Evolutionary conservation across 2,329 filamentous ascomycete species (phyloP), one percentile per base, ranked within the genome.

Genomic region (Fusarium agapanthi): DNA sequence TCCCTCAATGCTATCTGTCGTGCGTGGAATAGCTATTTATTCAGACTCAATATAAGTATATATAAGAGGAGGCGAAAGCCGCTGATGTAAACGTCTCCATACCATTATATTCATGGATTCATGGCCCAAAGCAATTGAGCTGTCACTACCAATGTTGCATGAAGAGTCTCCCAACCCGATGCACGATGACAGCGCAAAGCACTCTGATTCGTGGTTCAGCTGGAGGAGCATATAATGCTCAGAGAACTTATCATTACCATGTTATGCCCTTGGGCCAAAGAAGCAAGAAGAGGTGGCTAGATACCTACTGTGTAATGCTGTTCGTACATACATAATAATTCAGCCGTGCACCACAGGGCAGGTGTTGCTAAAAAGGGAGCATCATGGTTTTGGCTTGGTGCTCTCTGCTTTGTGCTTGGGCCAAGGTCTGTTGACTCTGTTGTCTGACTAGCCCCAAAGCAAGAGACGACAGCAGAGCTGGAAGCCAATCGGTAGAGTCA

Each of bases 301-400:
- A 34, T 34, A 14, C 32, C 32, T 34, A 34, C 32, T 34, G 32
- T 34, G 14, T 35, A 63, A 57, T 57, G 53, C 57, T 57, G 48
- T 54, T 59, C 65, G 61, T 47, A 10, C 20, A 28, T 57, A 38
- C 28, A 38, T 34, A 64, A 68, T 62, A 60, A 64, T 65, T 68
- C 64, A 74, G 70, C 72, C 70, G 74, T 68, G 68, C 48, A 47
- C 45, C 45, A 56, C 63, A 67, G 65, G 51, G 58, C 63, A 68
- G 61, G 51, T 64, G 67, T 70, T 61, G 44, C 68, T 63, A 65
- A 65, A 75, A 66, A 41, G 65, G 57, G 61, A 72, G 55, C 65
- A 53, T 48, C 63, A 60, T 56, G 56, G 66, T 62, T 61, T 59
- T 61, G 67, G 58, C 35, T 55, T 60, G 54, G 54, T 44, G 38